A percentile compares a stretch with the other conserved stretches of the same genome.
Conservation (phyloP, 768 basidiomycete species). For the Kondoa subrosea region DNA sequence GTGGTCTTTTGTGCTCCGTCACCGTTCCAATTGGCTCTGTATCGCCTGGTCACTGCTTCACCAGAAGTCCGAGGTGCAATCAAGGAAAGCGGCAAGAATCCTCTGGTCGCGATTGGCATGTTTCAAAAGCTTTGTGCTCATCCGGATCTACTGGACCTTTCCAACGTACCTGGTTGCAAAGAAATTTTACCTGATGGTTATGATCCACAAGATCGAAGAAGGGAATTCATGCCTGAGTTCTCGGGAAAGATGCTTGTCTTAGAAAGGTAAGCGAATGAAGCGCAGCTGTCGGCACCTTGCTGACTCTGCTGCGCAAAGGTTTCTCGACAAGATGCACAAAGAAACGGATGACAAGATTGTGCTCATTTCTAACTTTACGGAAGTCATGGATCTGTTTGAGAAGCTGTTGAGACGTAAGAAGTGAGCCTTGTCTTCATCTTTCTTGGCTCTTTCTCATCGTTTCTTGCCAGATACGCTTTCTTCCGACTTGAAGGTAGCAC, state of each 20-base stretch:
- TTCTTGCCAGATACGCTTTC: slow-evolving; percentile 15
- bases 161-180: slow-evolving; percentile 31
- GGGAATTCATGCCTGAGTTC: slow-evolving; percentile 19
- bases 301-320: slow-evolving; percentile 10
- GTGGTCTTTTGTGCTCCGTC: slow-evolving; percentile 85
- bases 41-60: slow-evolving; percentile 56
- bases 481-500: slow-evolving; percentile 27
- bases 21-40: slow-evolving; percentile 60
- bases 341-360: slow-evolving; percentile 86
- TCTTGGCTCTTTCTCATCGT: not conserved
- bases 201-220: slow-evolving; percentile 21
- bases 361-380: slow-evolving; percentile 85
- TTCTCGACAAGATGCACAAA: slow-evolving; percentile 47
- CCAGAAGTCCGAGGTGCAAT: slow-evolving; percentile 56
- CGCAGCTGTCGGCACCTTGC: not conserved
- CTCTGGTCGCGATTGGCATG: slow-evolving; percentile 65
- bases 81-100: slow-evolving; percentile 49
- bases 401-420: slow-evolving; percentile 28
- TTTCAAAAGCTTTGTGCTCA: slow-evolving; percentile 89
- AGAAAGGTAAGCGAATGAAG: slow-evolving; percentile 19
- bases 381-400: slow-evolving; percentile 81
- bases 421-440: slow-evolving; percentile 14
- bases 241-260: slow-evolving; percentile 28
- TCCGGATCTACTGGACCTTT: slow-evolving; percentile 50
- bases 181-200: slow-evolving; percentile 24